Evolutionary conservation across 2,329 filamentous ascomycete genomes (phyloP), one percentile per base, ranked within the genome.

Genomic region (Dactylellina parvicollis): DNA sequence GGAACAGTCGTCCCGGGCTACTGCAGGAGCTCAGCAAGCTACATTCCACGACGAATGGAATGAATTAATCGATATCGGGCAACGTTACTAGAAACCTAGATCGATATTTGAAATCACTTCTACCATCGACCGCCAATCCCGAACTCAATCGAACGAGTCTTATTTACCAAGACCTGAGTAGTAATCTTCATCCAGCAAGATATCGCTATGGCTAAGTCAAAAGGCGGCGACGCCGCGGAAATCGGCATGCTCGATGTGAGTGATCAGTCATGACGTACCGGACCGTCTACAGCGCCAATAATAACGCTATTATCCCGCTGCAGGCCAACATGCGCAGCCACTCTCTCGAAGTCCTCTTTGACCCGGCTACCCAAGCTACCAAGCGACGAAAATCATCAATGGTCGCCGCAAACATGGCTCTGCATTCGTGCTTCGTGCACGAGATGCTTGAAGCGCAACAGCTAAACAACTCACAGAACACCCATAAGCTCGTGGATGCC

Each of bases 321-420:
- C 28, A 73, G 69, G 26, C 54, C 42, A 56, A 42, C 14, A 56
- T 52, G 8, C 62, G 64, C 8, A 62, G 32, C 5, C 55, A 74
- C 16, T 69, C 61, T 4, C 42, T 74, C 40, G 70, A 82, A 86
- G 87, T 90, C 54, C 84, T 86, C 20, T 89, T 90, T 77, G 87
- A 90, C 74, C 81, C 85, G 0, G 80, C 83, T 38, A 88, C 86
- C 75, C 83, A 76, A 52, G 38, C 74, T 26, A 67, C 84, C 0
- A 87, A 89, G 77, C 85, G 88, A 20, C 85, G 88, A 69, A 90
- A 90, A 81, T 89, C 87, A 77, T 90, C 88, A 10, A 83, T 90
- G 52, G 85, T 89, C 10, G 79, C 83, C 3, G 81, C 82, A 52
- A 86, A 89, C 28, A 1, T 77, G 80, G 75, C 42, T 22, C 20